Percentiles rank a stretch among this genome's conserved stretches.
phyloP scores from a whole-genome alignment of 192 early-diverging fungal species.

The Bifiguratus adelaidae region DNA sequence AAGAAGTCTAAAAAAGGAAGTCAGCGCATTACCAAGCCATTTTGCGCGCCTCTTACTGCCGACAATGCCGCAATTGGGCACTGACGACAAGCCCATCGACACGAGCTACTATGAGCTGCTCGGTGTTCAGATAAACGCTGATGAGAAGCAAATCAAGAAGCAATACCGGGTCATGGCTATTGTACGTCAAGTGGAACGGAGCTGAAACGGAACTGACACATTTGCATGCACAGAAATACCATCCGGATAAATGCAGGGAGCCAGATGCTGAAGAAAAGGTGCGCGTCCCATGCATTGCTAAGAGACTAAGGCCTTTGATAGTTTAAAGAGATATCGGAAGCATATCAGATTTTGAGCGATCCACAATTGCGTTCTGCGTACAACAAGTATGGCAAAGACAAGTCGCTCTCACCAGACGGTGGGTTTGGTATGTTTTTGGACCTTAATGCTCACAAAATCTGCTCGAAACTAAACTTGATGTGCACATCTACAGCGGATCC shows the following conservation, averaged over 20 bases:
- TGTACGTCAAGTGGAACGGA: no score
- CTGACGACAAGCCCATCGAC: conserved; percentile 24
- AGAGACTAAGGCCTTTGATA: no score
- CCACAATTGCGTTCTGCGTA: conserved; percentile 66
- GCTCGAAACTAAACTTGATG: background rate
- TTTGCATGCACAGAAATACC: no score
- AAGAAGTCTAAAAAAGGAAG: no score
- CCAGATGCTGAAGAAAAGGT: conserved; percentile 63
- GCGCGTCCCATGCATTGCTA: background rate
- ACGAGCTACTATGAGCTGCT: conserved; percentile 20
- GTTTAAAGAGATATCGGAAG: conserved; percentile 83
- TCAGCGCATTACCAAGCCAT: no score
- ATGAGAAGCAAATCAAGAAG: conserved; percentile 19
- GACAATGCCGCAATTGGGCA: conserved; percentile 17
- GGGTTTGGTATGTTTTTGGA: conserved; percentile 8
- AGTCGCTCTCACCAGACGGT: conserved; percentile 32
- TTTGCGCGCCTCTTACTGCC: no score
- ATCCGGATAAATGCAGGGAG: conserved; percentile 37
- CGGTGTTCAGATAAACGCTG: conserved; percentile 8
- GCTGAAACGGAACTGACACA: no score
- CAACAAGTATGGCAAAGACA: conserved; percentile 67
- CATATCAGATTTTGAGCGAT: conserved; percentile 83
- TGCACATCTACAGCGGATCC: conserved; percentile 47
- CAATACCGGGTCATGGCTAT: conserved; percentile 16
- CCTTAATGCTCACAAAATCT: background rate